These are phyloP conservation scores for Coriaria nepalensis DNA, from an alignment of 306 rosid genomes.

Conservation along the genomic window DNA sequence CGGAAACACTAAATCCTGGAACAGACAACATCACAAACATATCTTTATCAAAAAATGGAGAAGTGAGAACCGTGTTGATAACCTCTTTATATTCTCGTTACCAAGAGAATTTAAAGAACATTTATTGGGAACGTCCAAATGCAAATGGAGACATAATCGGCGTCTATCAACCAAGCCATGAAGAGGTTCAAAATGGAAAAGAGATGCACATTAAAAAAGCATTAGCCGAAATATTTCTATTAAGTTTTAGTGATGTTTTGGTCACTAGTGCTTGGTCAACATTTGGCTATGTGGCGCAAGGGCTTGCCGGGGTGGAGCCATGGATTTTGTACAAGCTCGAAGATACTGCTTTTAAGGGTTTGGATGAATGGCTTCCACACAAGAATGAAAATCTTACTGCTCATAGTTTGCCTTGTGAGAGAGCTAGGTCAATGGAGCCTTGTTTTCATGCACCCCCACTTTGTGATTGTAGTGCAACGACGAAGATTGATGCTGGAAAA, in stretches of 20 bases:
- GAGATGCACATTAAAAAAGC: slow-evolving; percentile 50
- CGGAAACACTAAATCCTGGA: slow-evolving; percentile 14
- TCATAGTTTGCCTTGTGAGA: slow-evolving; percentile 38
- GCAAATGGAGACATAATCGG: slow-evolving; percentile 44
- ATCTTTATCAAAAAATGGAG: slow-evolving; percentile 13
- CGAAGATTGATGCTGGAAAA: slow-evolving; percentile 41
- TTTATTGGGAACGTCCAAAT: slow-evolving; percentile 51
- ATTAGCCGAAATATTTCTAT: slow-evolving; percentile 58
- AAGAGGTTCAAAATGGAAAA: slow-evolving; percentile 41
- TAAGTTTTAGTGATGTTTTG: slow-evolving; percentile 46
- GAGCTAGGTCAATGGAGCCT: slow-evolving; percentile 63
- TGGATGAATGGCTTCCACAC: slow-evolving; percentile 6
- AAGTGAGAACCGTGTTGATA: slow-evolving; percentile 40
- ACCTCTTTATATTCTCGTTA: slow-evolving; percentile 54
- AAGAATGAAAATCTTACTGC: slow-evolving; percentile 19
- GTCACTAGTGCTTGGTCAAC: slow-evolving; percentile 75
- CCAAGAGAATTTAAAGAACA: slow-evolving; percentile 35
- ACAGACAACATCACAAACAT: neutral
- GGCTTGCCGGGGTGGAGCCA: slow-evolving; percentile 58
- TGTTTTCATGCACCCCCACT: slow-evolving; percentile 78
- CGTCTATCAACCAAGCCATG: slow-evolving; percentile 65
- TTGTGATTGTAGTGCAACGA: slow-evolving; percentile 61
- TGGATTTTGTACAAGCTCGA: slow-evolving; percentile 73
- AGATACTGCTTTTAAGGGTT: slow-evolving; percentile 1
- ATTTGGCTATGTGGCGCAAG: slow-evolving; percentile 79